A percentile compares a stretch with the other conserved stretches of the same genome.
Evolutionary conservation across 176 grass and related monocot species (phyloP).

Genomic region (Otatea glauca): DNA sequence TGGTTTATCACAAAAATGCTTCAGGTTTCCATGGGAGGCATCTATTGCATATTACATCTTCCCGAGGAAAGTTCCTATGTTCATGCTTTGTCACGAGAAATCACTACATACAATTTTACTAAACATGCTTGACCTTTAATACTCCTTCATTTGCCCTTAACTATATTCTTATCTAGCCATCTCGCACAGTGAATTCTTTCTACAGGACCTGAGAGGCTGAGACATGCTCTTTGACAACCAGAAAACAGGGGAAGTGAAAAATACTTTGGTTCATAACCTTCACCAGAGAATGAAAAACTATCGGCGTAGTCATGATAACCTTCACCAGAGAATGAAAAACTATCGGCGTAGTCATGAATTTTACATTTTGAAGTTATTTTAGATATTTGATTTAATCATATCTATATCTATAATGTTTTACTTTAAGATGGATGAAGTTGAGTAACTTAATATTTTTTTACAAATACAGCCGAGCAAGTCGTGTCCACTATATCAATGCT

Average conservation of each 20-base stretch:
- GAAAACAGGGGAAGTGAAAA: neutral
- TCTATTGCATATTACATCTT: slow-evolving; percentile 6
- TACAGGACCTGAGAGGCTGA: neutral
- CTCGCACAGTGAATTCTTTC: neutral
- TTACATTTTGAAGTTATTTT: slow-evolving; percentile 7
- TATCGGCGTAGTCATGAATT: neutral
- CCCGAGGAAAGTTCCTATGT: neutral
- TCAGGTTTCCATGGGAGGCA: neutral
- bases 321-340: neutral
- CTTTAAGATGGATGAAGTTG: neutral
- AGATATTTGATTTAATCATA: neutral
- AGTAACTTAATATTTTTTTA: neutral
- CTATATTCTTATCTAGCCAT: neutral
- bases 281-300: neutral
- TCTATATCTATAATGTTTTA: neutral
- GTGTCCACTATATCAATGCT: neutral
- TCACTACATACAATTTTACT: neutral
- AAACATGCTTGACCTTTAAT: slow-evolving; percentile 1
- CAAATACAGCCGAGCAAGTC: neutral
- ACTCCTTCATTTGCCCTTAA: neutral
- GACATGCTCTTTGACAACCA: neutral
- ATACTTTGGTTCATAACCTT: neutral
- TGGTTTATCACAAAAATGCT: slow-evolving; percentile 14
- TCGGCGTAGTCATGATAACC: neutral
- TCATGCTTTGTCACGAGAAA: slow-evolving; percentile 15